Base-by-base conservation (phyloP, 495 filamentous ascomycete species). In the Podospora fimiseda region DNA sequence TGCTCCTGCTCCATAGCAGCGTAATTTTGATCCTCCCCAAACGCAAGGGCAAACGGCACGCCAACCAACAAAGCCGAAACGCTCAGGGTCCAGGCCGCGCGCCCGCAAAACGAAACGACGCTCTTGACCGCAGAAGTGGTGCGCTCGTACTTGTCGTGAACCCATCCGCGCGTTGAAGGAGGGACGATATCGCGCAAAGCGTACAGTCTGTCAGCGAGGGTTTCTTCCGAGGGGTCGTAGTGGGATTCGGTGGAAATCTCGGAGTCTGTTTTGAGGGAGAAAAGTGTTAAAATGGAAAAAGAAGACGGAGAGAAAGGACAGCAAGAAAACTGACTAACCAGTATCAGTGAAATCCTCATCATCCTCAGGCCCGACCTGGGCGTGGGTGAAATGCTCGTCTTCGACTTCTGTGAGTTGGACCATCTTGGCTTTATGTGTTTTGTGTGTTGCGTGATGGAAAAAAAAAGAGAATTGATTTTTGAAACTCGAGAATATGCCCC, bases 1-100 rank as follows among this genome's bases (percentile, higher is more conserved):
- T 91, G 86, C 77, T 96, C 92, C 71, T 87, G 84, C 81, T 97
- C 93, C 89, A 93, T 90, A 78, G 96, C 92, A 53, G 88, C 74
- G 64, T 93, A 80, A 76, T 94, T 85, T 78, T 96, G 90, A 72
- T 99, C 93, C 76, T 99, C 94, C 48, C 86, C 82, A 70, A 88
- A 89, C 40, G 90, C 90, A 53, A 99, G 78, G 50, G 89, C 89
- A 79, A 86, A 97, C 21, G 93, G 94, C 45, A 97, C 88, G 65
- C 88, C 89, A 52, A 99, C 70, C 61, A 99, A 71, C 69, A 99
- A 80, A 43, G 87, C 89, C 51, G 83, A 88, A 42, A 91, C 95
- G 66, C 82, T 86, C 19, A 99, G 68, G 33, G 95, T 78, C 87
- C 88, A 99, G 58, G 95, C 72, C 18, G 84, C 79, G 74, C 90